Evolutionary conservation across 2,329 filamentous ascomycete genomes (phyloP).

Genomic region (Aspergillus sp.): DNA sequence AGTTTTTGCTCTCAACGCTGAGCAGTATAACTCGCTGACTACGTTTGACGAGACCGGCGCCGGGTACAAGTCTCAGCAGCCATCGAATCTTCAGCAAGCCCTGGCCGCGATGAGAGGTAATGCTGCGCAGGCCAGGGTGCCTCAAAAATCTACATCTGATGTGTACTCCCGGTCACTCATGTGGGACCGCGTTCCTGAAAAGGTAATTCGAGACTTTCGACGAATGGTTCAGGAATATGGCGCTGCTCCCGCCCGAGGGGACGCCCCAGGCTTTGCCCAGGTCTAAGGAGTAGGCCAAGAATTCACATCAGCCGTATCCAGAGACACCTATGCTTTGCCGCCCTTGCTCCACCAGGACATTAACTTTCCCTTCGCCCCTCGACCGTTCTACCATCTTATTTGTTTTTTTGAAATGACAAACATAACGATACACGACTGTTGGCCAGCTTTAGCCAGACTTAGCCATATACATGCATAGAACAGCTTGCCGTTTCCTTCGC

Average conservation of each 20-base stretch:
- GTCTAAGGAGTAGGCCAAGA: slow-evolving; percentile 15
- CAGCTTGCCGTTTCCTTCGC: slow-evolving; percentile 24
- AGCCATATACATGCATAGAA: slow-evolving; percentile 28
- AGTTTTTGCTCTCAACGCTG: slow-evolving; percentile 79
- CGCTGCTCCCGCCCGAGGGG: slow-evolving; percentile 33
- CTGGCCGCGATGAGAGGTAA: slow-evolving; percentile 74
- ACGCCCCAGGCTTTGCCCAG: slow-evolving; percentile 22
- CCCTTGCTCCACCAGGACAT: slow-evolving; percentile 7
- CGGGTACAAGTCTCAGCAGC: slow-evolving; percentile 40
- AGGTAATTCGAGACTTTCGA: slow-evolving; percentile 89
- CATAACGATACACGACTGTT: slow-evolving; percentile 20
- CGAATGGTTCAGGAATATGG: slow-evolving; percentile 81
- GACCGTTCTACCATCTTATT: slow-evolving; percentile 14
- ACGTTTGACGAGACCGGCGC: slow-evolving; percentile 59
- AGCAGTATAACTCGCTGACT: slow-evolving; percentile 84
- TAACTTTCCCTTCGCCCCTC: slow-evolving; percentile 12
- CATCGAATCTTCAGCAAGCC: slow-evolving; percentile 57
- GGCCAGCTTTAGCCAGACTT: slow-evolving; percentile 23
- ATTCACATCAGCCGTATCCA: slow-evolving; percentile 9
- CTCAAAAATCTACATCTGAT: slow-evolving; percentile 65
- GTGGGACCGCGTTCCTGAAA: slow-evolving; percentile 89
- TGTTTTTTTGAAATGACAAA: slow-evolving; percentile 12
- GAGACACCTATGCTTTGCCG: slow-evolving; percentile 16
- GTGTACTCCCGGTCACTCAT: slow-evolving; percentile 90
- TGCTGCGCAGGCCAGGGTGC: slow-evolving; percentile 61